Base-by-base conservation (phyloP, 495 filamentous ascomycete species). In the Podospora comata region DNA sequence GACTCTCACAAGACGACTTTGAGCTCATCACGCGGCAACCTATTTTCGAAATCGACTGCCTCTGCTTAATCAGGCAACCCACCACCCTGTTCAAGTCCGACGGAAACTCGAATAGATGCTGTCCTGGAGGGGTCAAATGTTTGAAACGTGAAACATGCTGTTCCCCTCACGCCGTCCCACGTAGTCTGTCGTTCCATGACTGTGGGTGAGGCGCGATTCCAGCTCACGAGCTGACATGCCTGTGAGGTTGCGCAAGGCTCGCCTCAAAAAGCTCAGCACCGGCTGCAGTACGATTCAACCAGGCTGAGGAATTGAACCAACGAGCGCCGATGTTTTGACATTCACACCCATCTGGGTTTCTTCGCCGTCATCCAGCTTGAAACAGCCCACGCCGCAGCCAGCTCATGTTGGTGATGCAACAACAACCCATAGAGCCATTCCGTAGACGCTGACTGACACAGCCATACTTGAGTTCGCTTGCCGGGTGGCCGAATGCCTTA, bases 81-180 rank as follows among this genome's bases (percentile, higher is more conserved):
- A 48, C 15, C 39, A 48, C 7, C 30, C 30, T 48, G 39, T 16
- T 48, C 13, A 48, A 48, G 39, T 13, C 39, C 39, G 39, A 48
- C 39, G 39, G 15, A 13, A 16, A 48, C 39, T 11, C 9, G 39
- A 48, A 48, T 11, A 48, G 9, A 48, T 13, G 39, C 7, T 13
- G 39, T 48, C 2, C 39, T 48, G 39, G 65, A 53, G 65, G 56
- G 57, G 19, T 27, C 16, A 60, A n/a, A 66, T 60, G 56, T 20
- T 44, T 20, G 64, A 28, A 63, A 66, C 55, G n/a, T 60, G 65
- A 53, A 66, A 66, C 57, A 66, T 30, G 32, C 20, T 9, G 34
- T 54, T 60, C 27, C 57, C 39, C 57, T 15, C 64, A 16, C 39
- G 60, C 27, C 26, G 60, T 48, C 39, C 39, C 39, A 48, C 39